Evolutionary conservation across 352 stramenopile species (phyloP), one percentile per base, ranked within the genome.

Genomic region (Aphanomyces cochlioides): DNA sequence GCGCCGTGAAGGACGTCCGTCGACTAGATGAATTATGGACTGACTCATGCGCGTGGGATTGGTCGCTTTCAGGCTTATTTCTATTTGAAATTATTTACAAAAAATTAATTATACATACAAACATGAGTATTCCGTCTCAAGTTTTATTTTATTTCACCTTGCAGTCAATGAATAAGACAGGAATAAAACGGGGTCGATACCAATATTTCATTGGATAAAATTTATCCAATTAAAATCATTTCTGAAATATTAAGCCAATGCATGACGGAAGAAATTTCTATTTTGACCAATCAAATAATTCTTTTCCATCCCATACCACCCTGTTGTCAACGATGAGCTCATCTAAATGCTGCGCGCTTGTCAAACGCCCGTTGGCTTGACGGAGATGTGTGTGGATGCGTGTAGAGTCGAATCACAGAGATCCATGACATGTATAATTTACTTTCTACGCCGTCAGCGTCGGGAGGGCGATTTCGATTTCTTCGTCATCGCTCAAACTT

Each of bases 391-490:
- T 28, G 28, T 28, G 28, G 28, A 28, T 28, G 28, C 28, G 28
- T 28, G 28, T 28, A 28, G 28, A 28, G 28, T 28, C 28, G 28
- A 28, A 28, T 28, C 28, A 28, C 28, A 28, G 28, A 28, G 28
- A 28, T 28, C 28, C 28, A 28, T 28, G 28, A 28, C 28, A 28
- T 28, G 28, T 28, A 28, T 58, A 58, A 36, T 36, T 58, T 36
- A 58, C 8, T 58, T 53, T 53, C 50, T 61, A 67, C 4, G 59
- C 59, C 17, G 59, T 57, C 7, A 67, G 41, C 17, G 59, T 67
- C 5, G 59, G 59, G 17, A 67, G 41, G 5, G 59, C 39, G 37
- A 67, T 67, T 15, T 67, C 59, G 37, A 67, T 67, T 36, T 67
- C 59, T 50, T 67, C 59, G 59, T 63, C 56, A 38, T 67, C 59